Percentiles rank a stretch among this genome's conserved stretches.
Evolutionary conservation across 2,329 filamentous ascomycete genomes (phyloP).

Genomic region (Periconia sp.): DNA sequence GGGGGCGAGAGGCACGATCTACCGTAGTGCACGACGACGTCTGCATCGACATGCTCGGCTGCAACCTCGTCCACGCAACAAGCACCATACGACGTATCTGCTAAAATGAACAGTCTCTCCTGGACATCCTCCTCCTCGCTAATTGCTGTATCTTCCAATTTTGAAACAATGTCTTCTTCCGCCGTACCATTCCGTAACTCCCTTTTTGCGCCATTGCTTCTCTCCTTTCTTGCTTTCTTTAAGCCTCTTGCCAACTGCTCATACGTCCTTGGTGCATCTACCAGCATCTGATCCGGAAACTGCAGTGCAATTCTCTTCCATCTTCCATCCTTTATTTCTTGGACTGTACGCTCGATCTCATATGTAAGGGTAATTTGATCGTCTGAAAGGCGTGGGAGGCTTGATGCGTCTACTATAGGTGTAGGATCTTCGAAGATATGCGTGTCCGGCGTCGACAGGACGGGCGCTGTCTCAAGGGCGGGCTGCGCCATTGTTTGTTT

Average conservation of each 20-base stretch:
- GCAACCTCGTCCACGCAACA: conserved; percentile 98
- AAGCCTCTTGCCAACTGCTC: conserved; percentile 66
- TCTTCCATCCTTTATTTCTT: conserved; percentile 72
- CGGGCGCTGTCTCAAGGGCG: conserved; percentile 53
- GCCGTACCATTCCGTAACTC: conserved; percentile 7
- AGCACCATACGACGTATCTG: conserved; percentile 94
- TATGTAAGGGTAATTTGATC: conserved; percentile 79
- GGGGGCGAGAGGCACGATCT: conserved; percentile 91
- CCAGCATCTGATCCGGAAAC: conserved; percentile 91
- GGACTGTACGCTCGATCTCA: conserved; percentile 80
- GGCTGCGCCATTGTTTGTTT: conserved; percentile 31
- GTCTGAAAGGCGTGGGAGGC: conserved; percentile 57
- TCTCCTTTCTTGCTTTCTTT: conserved; percentile 29
- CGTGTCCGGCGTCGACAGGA: conserved; percentile 68
- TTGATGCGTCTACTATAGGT: conserved; percentile 46
- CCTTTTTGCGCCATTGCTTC: conserved; percentile 1
- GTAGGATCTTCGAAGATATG: conserved; percentile 64
- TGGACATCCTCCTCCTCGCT: conserved; percentile 37
- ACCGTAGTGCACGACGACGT: conserved; percentile 94
- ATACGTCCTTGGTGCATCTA: conserved; percentile 82
- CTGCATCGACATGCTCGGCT: conserved; percentile 88
- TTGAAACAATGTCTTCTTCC: conserved; percentile 22
- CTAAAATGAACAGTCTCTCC: conserved; percentile 77
- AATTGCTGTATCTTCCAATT: conserved; percentile 20
- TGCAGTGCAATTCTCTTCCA: conserved; percentile 88